Evolutionary conservation across 2,329 filamentous ascomycete genomes (phyloP).

Genomic region (Paraphaeosphaeria sporulosa): DNA sequence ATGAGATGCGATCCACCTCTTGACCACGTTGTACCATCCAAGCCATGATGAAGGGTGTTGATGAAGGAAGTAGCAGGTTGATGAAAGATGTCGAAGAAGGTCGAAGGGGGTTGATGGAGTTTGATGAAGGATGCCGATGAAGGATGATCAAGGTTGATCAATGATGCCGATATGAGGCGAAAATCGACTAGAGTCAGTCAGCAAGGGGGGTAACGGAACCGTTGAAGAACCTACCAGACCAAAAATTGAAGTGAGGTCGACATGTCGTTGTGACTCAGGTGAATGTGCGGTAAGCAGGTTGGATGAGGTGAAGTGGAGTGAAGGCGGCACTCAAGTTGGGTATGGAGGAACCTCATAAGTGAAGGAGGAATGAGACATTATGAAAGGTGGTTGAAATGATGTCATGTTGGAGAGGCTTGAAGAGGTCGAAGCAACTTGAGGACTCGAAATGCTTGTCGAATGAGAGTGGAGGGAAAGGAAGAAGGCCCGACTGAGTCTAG

Average conservation of each 20-base stretch:
- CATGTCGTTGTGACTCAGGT: background rate
- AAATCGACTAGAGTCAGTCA: background rate
- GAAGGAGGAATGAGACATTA: background rate
- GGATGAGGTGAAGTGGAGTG: background rate
- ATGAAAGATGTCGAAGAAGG: background rate
- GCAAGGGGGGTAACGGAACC: background rate
- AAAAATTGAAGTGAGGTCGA: background rate
- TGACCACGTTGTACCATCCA: background rate
- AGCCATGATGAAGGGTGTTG: background rate
- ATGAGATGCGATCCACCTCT: slow-evolving; percentile 1
- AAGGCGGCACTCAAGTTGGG: background rate
- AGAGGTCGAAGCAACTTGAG: background rate
- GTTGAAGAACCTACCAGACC: background rate
- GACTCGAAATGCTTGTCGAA: background rate
- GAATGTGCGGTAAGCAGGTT: background rate
- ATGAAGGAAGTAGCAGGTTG: background rate
- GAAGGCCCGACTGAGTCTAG: background rate
- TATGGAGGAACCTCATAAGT: background rate
- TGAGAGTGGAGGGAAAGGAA: background rate
- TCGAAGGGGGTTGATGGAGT: background rate
- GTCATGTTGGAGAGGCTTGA: slow-evolving; percentile 1
- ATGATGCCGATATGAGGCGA: background rate
- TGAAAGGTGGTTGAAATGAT: background rate
- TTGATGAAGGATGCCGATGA: background rate
- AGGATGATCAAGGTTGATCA: background rate